phyloP scores from a whole-genome alignment of 2,329 filamentous ascomycete species.

The Pleomassaria siparia region DNA sequence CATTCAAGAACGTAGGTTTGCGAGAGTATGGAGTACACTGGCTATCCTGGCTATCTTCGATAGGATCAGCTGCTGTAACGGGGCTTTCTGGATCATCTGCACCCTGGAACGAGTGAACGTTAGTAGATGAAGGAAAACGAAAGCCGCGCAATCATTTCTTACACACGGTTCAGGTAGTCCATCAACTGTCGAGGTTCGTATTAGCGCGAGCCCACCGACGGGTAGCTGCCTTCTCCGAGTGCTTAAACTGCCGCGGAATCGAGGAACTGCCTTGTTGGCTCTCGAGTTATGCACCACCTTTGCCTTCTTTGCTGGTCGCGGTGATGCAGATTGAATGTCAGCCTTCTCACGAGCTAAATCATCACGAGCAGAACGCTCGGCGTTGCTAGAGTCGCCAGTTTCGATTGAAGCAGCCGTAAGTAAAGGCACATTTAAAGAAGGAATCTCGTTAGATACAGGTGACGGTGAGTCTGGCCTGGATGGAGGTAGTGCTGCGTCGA shows the following conservation, averaged over 20 bases:
- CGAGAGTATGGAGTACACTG: constrained; percentile 6
- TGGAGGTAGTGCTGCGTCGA: background rate
- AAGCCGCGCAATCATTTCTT: constrained; percentile 11
- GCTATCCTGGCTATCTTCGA: constrained; percentile 32
- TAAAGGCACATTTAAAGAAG: background rate
- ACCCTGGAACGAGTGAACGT: constrained; percentile 16
- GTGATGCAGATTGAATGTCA: too few relatives aligned
- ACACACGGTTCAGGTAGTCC: constrained; percentile 30
- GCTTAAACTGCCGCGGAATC: background rate
- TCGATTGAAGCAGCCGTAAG: background rate
- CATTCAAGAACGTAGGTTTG: background rate
- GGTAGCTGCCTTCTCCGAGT: constrained; percentile 25
- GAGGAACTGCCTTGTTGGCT: background rate
- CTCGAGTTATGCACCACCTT: background rate
- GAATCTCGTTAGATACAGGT: background rate
- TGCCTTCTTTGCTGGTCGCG: background rate
- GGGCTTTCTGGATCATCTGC: constrained; percentile 3
- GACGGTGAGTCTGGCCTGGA: background rate
- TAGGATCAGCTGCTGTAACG: constrained; percentile 23
- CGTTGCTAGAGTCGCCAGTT: background rate
- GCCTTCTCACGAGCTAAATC: background rate
- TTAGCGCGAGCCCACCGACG: constrained; percentile 28
- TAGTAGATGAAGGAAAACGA: constrained; percentile 7
- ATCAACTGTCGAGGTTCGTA: constrained; percentile 29
- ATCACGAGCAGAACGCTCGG: background rate